Base-by-base conservation (phyloP, 106 monocot species). In the Narthecium ossifragum region DNA sequence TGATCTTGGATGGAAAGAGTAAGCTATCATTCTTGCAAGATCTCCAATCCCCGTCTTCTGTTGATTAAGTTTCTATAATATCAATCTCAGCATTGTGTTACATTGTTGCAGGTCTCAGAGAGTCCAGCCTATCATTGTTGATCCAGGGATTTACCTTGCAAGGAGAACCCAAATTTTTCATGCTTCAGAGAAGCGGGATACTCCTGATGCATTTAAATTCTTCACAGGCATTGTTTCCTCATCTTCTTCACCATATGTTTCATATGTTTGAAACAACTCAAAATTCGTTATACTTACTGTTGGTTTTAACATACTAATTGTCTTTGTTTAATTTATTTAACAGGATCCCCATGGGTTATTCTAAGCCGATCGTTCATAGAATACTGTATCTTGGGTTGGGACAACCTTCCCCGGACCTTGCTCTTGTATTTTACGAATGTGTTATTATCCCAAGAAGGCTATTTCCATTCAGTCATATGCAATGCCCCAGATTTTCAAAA, bases 1-100 rank as follows among this genome's bases (percentile, higher is more conserved):
- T 36, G 55, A 79, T 57, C 46, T 87, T 57, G 86, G 82, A 57
- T 82, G 82, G 81, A 82, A 87, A 71, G 81, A 81, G 86, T 86
- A 75, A 29, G 75, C 15, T 40, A 23, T 51, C 55, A 26, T 61
- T 51, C 23, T 45, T 41, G 6, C 18, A 6, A 23, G 24, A 23
- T 10, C 26, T 26, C 26, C 4, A n/a, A 26, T 53, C 26, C 11
- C 7, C 37, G 23, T 18, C 52, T 37, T n/a, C 46, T n/a, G 12
- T 31, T 31, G 15, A 37, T 59, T 11, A 26, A 37, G 25, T 11
- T 23, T 18, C 53, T 18, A 8, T 52, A 9, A 36, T 5, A 36
- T 36, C 49, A 24, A 43, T 23, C 18, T 22, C 9, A 49, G 9
- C 23, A 36, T 24, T 22, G 0, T 65, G 1, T 18, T 15, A 22